Evolutionary conservation across 2,329 filamentous ascomycete genomes (phyloP).

Genomic region (Aspergillus melleus): DNA sequence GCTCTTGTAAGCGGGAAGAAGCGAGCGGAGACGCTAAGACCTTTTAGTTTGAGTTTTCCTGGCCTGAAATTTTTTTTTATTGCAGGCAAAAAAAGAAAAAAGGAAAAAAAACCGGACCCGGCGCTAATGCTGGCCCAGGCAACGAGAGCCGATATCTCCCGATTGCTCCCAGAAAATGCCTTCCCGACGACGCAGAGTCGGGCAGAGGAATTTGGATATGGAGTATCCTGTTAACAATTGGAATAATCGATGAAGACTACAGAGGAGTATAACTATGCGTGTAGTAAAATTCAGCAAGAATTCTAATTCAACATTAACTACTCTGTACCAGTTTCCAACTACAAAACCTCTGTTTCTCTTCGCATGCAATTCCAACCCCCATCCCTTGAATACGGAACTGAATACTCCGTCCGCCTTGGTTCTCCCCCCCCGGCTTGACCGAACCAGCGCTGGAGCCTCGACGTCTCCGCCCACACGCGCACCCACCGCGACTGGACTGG

Average conservation of each 20-base stretch:
- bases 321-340: background rate
- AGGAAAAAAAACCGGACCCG: conserved; percentile 21
- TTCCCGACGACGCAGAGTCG: too few relatives aligned
- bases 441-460: conserved; percentile 19
- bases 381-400: conserved; percentile 4
- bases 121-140: conserved; percentile 26
- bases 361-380: background rate
- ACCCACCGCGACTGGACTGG: background rate
- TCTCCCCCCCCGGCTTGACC: conserved; percentile 11
- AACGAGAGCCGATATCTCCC: conserved; percentile 41
- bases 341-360: background rate
- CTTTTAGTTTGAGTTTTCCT: conserved; percentile 15
- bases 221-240: background rate
- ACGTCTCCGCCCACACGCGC: conserved; percentile 17
- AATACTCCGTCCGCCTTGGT: background rate
- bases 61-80: conserved; percentile 12
- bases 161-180: conserved; percentile 26
- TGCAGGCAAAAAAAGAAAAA: conserved; percentile 8
- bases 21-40: conserved; percentile 34
- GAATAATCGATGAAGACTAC: background rate
- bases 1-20: conserved; percentile 40
- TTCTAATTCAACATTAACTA: background rate
- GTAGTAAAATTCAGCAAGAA: background rate
- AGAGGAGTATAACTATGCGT: background rate
- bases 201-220: background rate